Conservation (phyloP, 208 protist genomes). For the Sergeia podlipaevii region DNA sequence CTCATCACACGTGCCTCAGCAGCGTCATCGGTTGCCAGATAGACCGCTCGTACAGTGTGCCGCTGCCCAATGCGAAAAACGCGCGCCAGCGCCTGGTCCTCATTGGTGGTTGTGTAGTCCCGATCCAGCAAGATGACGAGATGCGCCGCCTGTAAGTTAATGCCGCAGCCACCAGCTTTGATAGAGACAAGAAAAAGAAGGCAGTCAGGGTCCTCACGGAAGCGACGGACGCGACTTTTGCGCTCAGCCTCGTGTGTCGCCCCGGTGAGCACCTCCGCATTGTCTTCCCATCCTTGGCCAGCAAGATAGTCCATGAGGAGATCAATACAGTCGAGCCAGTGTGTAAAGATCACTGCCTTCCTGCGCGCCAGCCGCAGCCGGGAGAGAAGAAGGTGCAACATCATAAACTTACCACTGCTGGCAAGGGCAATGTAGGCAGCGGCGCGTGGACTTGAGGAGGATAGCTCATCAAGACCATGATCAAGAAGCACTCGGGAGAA, state of each 20-base stretch:
- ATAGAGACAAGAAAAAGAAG: conserved; percentile 96
- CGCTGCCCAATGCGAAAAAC: conserved; percentile 97
- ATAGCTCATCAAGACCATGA: not conserved
- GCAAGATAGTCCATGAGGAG: conserved; percentile 89
- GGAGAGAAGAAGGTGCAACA: conserved; percentile 74
- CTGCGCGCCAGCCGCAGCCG: conserved; percentile 38
- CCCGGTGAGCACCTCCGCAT: conserved; percentile 60
- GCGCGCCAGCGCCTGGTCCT: conserved; percentile 96
- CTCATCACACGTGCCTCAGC: conserved; percentile 34
- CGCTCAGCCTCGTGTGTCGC: conserved; percentile 49
- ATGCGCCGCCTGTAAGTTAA: conserved; percentile 96
- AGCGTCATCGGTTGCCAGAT: conserved; percentile 87
- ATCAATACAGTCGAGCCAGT: conserved; percentile 96
- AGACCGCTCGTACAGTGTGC: conserved; percentile 93
- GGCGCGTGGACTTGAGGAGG: not conserved
- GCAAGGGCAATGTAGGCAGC: conserved; percentile 31
- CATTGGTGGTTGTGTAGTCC: conserved; percentile 96
- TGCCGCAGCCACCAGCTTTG: conserved; percentile 96
- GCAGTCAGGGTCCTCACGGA: conserved; percentile 74
- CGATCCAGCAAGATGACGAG: conserved; percentile 96
- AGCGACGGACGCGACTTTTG: conserved; percentile 78
- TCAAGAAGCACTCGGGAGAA: conserved; percentile 22
- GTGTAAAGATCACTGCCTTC: conserved; percentile 97
- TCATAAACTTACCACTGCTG: conserved; percentile 92
- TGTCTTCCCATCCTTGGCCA: conserved; percentile 33